A percentile compares a stretch with the other conserved stretches of the same genome.
phyloP scores from a whole-genome alignment of 1,284 basidiomycete species.

The Trichosporon coremiiforme region DNA sequence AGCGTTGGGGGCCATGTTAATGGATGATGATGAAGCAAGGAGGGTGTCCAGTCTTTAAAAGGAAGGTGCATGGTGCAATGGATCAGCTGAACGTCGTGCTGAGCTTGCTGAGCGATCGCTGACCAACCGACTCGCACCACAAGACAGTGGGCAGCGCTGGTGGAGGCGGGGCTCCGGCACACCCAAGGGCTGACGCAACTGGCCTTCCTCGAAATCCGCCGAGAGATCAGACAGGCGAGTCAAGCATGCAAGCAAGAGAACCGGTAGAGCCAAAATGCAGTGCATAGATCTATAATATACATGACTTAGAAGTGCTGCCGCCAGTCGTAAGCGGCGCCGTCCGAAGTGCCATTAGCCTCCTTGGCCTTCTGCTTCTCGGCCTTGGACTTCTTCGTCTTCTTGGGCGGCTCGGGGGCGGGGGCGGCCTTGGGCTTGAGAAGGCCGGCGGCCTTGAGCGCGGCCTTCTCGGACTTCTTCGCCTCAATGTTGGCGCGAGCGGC shows the following conservation, averaged over 20 bases:
- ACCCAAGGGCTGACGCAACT: too few relatives aligned
- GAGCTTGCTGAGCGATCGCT: not conserved
- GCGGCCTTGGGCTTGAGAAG: conserved; percentile 25
- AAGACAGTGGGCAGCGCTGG: not conserved
- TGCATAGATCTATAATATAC: conserved; percentile 17
- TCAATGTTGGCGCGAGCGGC: conserved; percentile 4
- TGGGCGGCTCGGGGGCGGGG: conserved; percentile 20
- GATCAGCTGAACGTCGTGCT: not conserved
- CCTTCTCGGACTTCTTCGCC: conserved; percentile 17
- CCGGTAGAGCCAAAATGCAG: conserved; percentile 11
- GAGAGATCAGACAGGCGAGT: too few relatives aligned
- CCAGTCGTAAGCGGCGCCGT: conserved; percentile 8
- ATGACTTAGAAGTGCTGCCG: conserved; percentile 30
- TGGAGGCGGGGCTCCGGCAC: not conserved
- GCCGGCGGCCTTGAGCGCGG: not conserved
- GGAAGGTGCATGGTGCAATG: not conserved
- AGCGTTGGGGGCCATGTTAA: conserved; percentile 11
- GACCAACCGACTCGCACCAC: not conserved
- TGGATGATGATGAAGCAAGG: not conserved
- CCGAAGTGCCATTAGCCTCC: conserved; percentile 22
- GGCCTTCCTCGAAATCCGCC: too few relatives aligned
- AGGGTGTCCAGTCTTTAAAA: not conserved
- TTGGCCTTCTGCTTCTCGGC: conserved; percentile 32
- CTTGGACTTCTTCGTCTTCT: conserved; percentile 27
- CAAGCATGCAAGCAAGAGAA: not conserved